Base-by-base conservation (phyloP, 1,284 basidiomycete species). In the Ganoderma lingzhi region DNA sequence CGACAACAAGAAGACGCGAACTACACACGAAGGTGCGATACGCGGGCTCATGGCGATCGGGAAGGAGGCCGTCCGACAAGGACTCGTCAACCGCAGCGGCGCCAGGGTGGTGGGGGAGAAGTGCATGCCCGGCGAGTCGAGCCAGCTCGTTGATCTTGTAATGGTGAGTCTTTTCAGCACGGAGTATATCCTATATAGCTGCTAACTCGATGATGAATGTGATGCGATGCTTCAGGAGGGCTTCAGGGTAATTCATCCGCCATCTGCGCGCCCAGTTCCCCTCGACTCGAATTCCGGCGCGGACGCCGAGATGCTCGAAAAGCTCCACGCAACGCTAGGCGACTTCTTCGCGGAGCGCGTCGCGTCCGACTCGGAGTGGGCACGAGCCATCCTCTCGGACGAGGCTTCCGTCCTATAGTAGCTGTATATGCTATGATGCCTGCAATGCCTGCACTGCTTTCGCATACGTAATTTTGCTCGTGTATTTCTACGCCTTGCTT, bases 21-120 rank as follows among this genome's bases (percentile, higher is more conserved):
- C 92, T 6, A 93, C 93, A 15, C 87, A 93, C 66, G 94, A 94
- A 80, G 96, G 96, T 53, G 95, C 96, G 0, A 89, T 97, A 32
- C 88, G 94, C 0, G 96, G 95, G 15, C 85, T 97, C 37, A 85
- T 92, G 35, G 93, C 91, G 9, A 90, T 97, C 4, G 95, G 95
- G 0, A 91, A 93, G 74, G 92, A 94, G 71, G 95, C 94, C 1
- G 89, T 97, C 1, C 81, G 91, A 53, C 91, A 94, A 75, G 93
- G 93, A 0, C 82, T 97, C 17, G 84, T 95, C 1, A 92, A 93
- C 74, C 88, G 91, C 32, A 91, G 92, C 6, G 93, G 93, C 9
- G 91, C 91, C 19, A 88, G 86, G 61, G 86, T 91, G 1, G 86
- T 94, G 3, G 92, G 91, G 5, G 87, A 84, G 60, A 92, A 93